Conservation (phyloP, 2,329 filamentous ascomycete species). For the Fusarium sp. region DNA sequence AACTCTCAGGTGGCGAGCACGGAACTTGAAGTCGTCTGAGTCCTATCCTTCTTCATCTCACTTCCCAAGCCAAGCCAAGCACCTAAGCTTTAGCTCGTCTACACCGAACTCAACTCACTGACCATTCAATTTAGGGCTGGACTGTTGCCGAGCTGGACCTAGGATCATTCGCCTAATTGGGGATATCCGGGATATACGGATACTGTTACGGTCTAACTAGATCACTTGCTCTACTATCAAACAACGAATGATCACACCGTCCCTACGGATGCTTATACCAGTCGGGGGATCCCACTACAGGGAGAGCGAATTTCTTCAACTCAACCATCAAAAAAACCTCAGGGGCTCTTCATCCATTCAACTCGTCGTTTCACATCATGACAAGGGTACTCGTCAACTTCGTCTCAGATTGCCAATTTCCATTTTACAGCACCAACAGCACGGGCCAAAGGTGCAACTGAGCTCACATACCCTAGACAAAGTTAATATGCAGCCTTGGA, state of each 20-base stretch:
- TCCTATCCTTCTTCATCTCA: constrained; percentile 30
- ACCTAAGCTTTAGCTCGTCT: constrained; percentile 7
- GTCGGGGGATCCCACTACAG: neutral
- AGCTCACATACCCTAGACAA: constrained; percentile 22
- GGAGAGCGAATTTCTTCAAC: constrained; percentile 1
- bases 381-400: constrained; percentile 24
- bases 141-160: constrained; percentile 10
- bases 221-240: neutral
- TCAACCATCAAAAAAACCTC: constrained; percentile 1
- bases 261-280: neutral
- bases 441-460: constrained; percentile 13
- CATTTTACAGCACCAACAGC: constrained; percentile 23
- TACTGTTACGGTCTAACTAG: neutral
- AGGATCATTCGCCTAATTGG: constrained; percentile 10
- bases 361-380: constrained; percentile 39
- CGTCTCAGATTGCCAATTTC: constrained; percentile 47
- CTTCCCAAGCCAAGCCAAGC: neutral
- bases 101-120: neutral
- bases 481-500: neutral
- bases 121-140: constrained; percentile 26
- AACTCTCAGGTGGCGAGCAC: constrained; percentile 24
- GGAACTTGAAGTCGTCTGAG: neutral
- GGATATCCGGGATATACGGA: constrained; percentile 8
- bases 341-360: constrained; percentile 27
- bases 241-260: neutral